These are phyloP conservation scores for Wickerhamia fluorescens DNA, from an alignment of 805 yeast genomes.

Conservation along the genomic window DNA sequence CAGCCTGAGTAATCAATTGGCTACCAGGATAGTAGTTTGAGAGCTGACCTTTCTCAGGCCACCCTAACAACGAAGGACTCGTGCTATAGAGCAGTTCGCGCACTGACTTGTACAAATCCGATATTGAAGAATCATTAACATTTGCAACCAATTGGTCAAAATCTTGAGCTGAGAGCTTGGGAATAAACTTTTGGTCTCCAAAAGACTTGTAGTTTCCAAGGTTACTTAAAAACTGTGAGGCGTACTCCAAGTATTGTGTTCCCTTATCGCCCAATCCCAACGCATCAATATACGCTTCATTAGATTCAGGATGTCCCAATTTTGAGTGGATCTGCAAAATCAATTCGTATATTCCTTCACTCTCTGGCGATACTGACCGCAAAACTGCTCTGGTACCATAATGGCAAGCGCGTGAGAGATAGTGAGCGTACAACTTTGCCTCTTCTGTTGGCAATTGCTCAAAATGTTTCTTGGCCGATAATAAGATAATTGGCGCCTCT, in stretches of 20 bases:
- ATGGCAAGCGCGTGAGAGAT: constrained; percentile 76
- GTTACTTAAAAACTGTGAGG: constrained; percentile 67
- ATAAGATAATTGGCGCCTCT: constrained; percentile 34
- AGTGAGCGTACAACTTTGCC: constrained; percentile 68
- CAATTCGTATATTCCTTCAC: constrained; percentile 68
- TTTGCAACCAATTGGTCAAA: constrained; percentile 44
- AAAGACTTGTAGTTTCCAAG: constrained; percentile 79
- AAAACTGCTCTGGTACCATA: constrained; percentile 75
- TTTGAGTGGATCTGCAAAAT: constrained; percentile 52
- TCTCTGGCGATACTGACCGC: constrained; percentile 77
- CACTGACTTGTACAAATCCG: constrained; percentile 35
- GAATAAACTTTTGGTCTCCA: constrained; percentile 84
- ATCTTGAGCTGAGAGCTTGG: constrained; percentile 43
- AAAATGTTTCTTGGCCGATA: constrained; percentile 65
- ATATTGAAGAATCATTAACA: constrained; percentile 27
- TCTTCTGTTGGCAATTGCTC: constrained; percentile 53
- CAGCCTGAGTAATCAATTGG: constrained; percentile 41
- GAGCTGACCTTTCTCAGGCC: constrained; percentile 69
- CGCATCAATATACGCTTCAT: constrained; percentile 27
- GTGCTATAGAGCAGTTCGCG: constrained; percentile 47
- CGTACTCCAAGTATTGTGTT: constrained; percentile 56
- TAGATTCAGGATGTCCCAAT: constrained; percentile 36
- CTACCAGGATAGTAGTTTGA: constrained; percentile 62
- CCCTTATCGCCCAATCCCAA: constrained; percentile 23
- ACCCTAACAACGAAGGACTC: constrained; percentile 55